Percentiles rank a stretch among this genome's conserved stretches.
Conservation (phyloP, 257 asterid species). For the Solanum acaule region DNA sequence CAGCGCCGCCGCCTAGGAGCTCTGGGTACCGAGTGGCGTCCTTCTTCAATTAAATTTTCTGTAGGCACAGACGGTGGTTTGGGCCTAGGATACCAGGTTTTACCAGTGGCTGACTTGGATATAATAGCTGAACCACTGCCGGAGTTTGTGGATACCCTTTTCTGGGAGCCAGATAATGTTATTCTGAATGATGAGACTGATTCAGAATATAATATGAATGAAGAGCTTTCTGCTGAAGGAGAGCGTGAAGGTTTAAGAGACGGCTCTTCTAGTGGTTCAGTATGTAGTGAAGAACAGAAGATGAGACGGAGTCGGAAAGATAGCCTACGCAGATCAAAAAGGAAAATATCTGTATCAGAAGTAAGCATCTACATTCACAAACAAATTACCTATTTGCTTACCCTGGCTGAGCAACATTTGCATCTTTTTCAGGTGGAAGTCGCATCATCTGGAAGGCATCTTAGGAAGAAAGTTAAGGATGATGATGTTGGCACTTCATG, state of each 20-base stretch:
- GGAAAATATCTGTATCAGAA: constrained; percentile 54
- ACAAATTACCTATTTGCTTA: constrained; percentile 5
- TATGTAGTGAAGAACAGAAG: constrained; percentile 41
- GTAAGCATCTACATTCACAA: constrained; percentile 38
- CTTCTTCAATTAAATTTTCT: constrained; percentile 75
- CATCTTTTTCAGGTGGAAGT: constrained; percentile 49
- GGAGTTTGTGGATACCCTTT: constrained; percentile 70
- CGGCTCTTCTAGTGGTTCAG: constrained; percentile 51
- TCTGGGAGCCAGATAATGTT: constrained; percentile 94
- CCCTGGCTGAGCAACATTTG: constrained; percentile 17
- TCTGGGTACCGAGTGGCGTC: constrained; percentile 89
- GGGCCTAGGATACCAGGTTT: constrained; percentile 67
- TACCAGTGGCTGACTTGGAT: constrained; percentile 84
- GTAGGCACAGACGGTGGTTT: constrained; percentile 76
- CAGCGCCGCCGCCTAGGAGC: constrained; percentile 86
- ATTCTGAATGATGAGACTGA: constrained; percentile 78
- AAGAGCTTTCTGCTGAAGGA: constrained; percentile 53
- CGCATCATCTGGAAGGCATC: constrained; percentile 48
- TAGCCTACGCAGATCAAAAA: constrained; percentile 56
- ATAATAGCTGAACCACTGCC: constrained; percentile 70
- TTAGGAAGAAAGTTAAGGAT: constrained; percentile 47
- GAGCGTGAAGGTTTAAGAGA: constrained; percentile 45
- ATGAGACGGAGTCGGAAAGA: constrained; percentile 37
- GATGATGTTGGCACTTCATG: constrained; percentile 52
- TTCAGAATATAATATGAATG: constrained; percentile 72